Evolutionary conservation across 176 grass and related monocot species (phyloP), one percentile per base, ranked within the genome.

Genomic region (Rhynchospora tenuis): DNA sequence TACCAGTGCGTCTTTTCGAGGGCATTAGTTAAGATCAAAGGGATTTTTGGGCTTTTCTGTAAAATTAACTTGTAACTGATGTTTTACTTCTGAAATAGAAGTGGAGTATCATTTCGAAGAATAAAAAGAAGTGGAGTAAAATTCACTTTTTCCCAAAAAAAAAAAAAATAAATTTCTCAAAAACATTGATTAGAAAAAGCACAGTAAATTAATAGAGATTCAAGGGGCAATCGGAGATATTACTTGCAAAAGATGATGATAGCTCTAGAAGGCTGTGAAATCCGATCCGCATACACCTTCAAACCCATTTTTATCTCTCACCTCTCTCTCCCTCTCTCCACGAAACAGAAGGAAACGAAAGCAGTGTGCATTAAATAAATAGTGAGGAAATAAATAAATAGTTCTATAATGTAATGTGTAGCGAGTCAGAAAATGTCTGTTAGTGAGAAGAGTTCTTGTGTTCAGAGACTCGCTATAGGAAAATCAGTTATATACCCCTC

Each of bases 231-330:
- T 28, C 52, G 8, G 48, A 46, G 17, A 75, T 64, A 59, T 75
- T 88, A 90, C 93, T 90, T 90, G 89, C 87, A 93, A 46, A 93
- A 97, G 87, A 97, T 93, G 74, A 97, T 64, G 50, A 97, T 50
- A 20, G 93, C 89, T 28, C 93, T 87, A 17, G 91, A 93, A 9
- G 93, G 93, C 89, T 97, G 93, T 28, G 93, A 97, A 38, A 75
- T 82, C 46, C 89, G 87, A 88, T 97, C 89, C 23, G 75, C 89
- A 44, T 93, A 97, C 3, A 97, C 80, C 89, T 89, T 96, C 14
- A 97, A 45, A 68, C 64, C 84, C 87, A 90, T 91, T 60, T 46
- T 63, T 64, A 58, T 60, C 57, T 11, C 48, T 8, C 56, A 5
- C 24, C 13, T 17, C 64, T 2, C 63, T 17, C 33, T 56, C 78